A percentile compares a stretch with the other conserved stretches of the same genome.
phyloP scores from a whole-genome alignment of 2,329 filamentous ascomycete species.

The Alternaria panax region DNA sequence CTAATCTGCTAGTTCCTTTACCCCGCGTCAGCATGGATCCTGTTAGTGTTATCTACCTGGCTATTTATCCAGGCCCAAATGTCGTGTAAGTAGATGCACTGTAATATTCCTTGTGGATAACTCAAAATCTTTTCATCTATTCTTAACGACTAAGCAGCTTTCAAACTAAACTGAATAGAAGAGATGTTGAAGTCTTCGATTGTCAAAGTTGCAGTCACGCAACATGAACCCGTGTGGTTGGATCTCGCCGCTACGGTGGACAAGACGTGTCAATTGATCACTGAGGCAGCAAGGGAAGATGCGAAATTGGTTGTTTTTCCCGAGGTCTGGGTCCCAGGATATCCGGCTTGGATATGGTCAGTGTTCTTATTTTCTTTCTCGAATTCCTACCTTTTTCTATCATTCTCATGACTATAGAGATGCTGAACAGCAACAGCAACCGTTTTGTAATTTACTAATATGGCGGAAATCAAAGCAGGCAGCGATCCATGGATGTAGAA shows the following conservation, averaged over 20 bases:
- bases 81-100: not conserved
- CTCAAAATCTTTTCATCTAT: not conserved
- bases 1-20: not conserved
- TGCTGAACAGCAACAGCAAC: not conserved
- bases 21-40: not conserved
- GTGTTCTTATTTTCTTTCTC: not conserved
- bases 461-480: slow-evolving; percentile 34
- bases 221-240: slow-evolving; percentile 68
- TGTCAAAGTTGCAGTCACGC: slow-evolving; percentile 60
- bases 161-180: not conserved
- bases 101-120: not conserved
- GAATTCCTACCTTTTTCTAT: not conserved
- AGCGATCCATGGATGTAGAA: slow-evolving; percentile 52
- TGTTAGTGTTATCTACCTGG: not conserved
- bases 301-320: slow-evolving; percentile 62
- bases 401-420: not conserved
- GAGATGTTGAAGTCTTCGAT: not conserved
- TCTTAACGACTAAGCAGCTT: not conserved
- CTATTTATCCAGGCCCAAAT: not conserved
- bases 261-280: slow-evolving; percentile 66
- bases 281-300: slow-evolving; percentile 61
- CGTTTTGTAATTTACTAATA: not conserved
- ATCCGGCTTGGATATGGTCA: slow-evolving; percentile 52
- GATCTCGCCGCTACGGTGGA: slow-evolving; percentile 62
- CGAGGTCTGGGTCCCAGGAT: slow-evolving; percentile 57